phyloP scores from a whole-genome alignment of 768 basidiomycete genomes.

The Tylopilus balloui region DNA sequence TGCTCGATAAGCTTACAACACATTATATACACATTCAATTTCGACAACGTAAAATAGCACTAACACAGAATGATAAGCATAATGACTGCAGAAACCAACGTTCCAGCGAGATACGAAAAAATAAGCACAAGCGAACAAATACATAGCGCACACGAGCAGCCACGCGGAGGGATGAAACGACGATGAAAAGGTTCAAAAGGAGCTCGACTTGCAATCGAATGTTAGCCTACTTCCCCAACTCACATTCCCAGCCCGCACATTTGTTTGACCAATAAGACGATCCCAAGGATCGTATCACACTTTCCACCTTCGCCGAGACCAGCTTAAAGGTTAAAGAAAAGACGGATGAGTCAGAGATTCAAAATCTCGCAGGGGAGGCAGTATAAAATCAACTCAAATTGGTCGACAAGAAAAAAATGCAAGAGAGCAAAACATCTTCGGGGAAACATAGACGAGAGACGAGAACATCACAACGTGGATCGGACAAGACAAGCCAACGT shows the following conservation, averaged over 20 bases:
- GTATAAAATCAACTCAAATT: constrained; percentile 25
- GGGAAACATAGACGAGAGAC: constrained; percentile 10
- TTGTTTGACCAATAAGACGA: constrained; percentile 32
- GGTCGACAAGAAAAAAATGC: constrained; percentile 5
- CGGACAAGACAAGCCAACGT: background rate
- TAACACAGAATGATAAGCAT: constrained; percentile 5
- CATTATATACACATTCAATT: background rate
- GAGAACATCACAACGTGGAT: constrained; percentile 11
- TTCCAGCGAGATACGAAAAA: background rate
- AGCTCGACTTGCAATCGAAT: constrained; percentile 17
- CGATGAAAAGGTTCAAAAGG: background rate
- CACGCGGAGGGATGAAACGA: background rate
- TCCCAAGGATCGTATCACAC: constrained; percentile 20
- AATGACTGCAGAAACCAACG: background rate
- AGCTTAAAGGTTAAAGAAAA: constrained; percentile 32
- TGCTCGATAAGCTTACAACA: too few relatives aligned
- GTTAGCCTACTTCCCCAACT: constrained; percentile 18
- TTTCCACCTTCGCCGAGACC: constrained; percentile 15
- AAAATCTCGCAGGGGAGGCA: constrained; percentile 21
- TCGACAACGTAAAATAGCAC: constrained; percentile 4
- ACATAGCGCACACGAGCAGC: background rate
- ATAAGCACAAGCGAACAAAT: too few relatives aligned
- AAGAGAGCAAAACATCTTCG: background rate
- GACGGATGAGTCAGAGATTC: constrained; percentile 18
- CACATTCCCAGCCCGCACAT: too few relatives aligned